A percentile compares a stretch with the other conserved stretches of the same genome.
Evolutionary conservation across 306 rosid genomes (phyloP).

Genomic region (Castanospermum australe): DNA sequence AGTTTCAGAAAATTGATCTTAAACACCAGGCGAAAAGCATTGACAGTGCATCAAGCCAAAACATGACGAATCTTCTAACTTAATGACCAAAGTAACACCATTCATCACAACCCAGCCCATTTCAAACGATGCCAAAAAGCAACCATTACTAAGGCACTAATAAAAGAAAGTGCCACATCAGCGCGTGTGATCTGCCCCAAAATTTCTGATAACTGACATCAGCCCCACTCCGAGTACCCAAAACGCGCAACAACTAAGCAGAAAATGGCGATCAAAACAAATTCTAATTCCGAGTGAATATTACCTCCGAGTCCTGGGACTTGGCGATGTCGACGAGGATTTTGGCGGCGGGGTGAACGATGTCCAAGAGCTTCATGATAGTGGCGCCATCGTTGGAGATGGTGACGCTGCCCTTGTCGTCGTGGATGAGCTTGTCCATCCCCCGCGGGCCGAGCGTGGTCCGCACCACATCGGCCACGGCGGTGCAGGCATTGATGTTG

Average conservation of each 20-base stretch:
- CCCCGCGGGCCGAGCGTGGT: conserved; percentile 94
- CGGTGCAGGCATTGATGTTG: conserved; percentile 96
- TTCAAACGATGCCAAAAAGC: not conserved
- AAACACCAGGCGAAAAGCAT: not conserved
- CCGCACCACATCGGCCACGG: conserved; percentile 91
- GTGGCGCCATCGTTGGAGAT: conserved; percentile 98
- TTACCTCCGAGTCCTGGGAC: conserved; percentile 94
- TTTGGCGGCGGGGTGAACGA: conserved; percentile 96
- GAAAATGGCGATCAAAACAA: not conserved
- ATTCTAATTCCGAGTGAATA: not conserved
- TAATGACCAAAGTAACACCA: not conserved
- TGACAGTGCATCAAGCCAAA: not conserved
- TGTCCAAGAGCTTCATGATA: conserved; percentile 93
- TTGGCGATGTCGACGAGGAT: conserved; percentile 94
- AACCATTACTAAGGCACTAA: not conserved
- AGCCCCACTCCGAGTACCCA: not conserved
- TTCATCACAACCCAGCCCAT: not conserved
- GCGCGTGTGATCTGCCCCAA: no score
- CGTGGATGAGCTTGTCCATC: conserved; percentile 97
- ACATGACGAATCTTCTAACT: not conserved
- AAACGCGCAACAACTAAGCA: not conserved
- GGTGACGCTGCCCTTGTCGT: conserved; percentile 86
- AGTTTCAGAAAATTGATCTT: not conserved
- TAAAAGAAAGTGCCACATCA: no score
- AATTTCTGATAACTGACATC: no score